phyloP scores from a whole-genome alignment of 73 alveolate species.

The Tetrahymena malaccensis region DNA sequence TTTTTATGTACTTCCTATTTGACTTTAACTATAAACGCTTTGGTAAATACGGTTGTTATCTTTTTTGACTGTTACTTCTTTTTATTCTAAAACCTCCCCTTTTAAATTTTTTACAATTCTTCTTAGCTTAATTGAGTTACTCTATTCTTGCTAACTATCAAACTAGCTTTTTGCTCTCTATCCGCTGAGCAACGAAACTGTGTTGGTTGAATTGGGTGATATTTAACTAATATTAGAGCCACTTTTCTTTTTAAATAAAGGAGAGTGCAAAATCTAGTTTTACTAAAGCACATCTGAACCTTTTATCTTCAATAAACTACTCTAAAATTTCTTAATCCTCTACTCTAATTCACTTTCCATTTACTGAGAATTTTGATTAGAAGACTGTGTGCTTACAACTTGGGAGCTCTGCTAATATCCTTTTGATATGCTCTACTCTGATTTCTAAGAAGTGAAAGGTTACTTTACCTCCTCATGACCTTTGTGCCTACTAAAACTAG shows the following conservation, averaged over 20 bases:
- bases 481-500: not conserved
- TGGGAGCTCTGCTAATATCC: not conserved
- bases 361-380: not conserved
- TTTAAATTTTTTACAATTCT: not conserved
- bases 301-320: not conserved
- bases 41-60: not conserved
- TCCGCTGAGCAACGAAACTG: not conserved
- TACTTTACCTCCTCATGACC: not conserved
- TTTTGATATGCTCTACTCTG: not conserved
- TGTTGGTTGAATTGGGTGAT: not conserved
- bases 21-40: not conserved
- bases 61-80: not conserved
- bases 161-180: not conserved
- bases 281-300: not conserved
- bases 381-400: not conserved
- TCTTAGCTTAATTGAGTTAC: not conserved
- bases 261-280: not conserved
- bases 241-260: not conserved
- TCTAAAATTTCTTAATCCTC: not conserved
- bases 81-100: not conserved
- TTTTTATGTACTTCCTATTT: not conserved
- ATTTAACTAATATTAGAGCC: not conserved
- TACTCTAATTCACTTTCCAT: not conserved
- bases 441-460: not conserved
- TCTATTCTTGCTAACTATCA: not conserved